A percentile compares a stretch with the other conserved stretches of the same genome.
Evolutionary conservation across 2,329 filamentous ascomycete genomes (phyloP).

Genomic region (Nannizzia gypsea): DNA sequence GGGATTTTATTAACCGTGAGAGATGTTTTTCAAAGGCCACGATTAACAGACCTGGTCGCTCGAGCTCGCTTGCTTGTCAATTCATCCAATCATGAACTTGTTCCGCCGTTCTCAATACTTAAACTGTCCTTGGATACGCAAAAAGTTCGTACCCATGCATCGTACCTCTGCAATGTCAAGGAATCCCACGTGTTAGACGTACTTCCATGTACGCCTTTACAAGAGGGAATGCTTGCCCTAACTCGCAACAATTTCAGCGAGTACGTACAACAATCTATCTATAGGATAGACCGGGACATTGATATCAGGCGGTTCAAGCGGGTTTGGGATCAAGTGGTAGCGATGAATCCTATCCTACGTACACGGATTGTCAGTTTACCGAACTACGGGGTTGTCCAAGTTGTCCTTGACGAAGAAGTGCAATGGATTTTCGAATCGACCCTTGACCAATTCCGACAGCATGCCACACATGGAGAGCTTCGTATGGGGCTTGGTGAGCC

Average conservation of each 20-base stretch:
- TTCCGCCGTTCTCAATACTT: not conserved
- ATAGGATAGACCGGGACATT: constrained; percentile 17
- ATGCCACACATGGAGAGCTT: constrained; percentile 13
- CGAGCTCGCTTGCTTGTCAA: constrained; percentile 2
- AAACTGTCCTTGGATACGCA: not conserved
- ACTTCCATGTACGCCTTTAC: constrained; percentile 29
- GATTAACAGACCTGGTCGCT: constrained; percentile 24
- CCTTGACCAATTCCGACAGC: constrained; percentile 4
- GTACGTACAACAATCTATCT: constrained; percentile 26
- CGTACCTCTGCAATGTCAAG: not conserved
- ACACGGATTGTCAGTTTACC: constrained; percentile 23
- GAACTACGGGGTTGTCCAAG: constrained; percentile 14
- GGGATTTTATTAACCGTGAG: constrained; percentile 4
- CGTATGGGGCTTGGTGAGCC: not conserved
- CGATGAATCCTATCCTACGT: constrained; percentile 28
- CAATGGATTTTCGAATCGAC: constrained; percentile 10
- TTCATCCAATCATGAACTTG: not conserved
- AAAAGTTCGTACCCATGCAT: not conserved
- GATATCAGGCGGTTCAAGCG: constrained; percentile 24
- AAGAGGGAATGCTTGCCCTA: constrained; percentile 30
- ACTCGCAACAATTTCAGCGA: constrained; percentile 24
- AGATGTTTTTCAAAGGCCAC: constrained; percentile 13
- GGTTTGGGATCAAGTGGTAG: constrained; percentile 25
- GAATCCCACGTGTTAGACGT: constrained; percentile 17
- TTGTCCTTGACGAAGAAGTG: constrained; percentile 15